These are phyloP conservation scores for Cercospora nicotianae DNA, from an alignment of 2,329 filamentous ascomycete genomes.

Conservation along the genomic window DNA sequence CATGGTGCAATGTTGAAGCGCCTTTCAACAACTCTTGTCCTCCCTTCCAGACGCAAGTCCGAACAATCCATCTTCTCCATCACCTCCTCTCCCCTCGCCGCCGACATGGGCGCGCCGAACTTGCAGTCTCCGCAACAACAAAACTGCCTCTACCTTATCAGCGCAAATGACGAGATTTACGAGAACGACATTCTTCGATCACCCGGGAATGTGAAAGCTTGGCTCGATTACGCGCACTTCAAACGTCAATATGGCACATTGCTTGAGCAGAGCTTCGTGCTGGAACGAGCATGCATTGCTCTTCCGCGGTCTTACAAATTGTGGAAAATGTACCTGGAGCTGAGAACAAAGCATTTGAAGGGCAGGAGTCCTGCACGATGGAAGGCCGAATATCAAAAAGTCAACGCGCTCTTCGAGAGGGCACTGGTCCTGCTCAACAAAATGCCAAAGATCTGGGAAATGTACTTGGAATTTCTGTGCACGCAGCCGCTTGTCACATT, in stretches of 20 bases:
- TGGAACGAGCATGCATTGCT: constrained; percentile 87
- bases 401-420: constrained; percentile 91
- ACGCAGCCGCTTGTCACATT: constrained; percentile 88
- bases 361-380: constrained; percentile 81
- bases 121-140: constrained; percentile 18
- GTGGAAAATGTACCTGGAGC: constrained; percentile 94
- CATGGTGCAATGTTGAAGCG: constrained; percentile 9
- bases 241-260: constrained; percentile 83
- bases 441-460: constrained; percentile 98
- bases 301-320: constrained; percentile 95
- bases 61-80: constrained; percentile 15
- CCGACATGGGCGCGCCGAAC: constrained; percentile 19
- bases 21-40: constrained; percentile 15
- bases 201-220: constrained; percentile 82
- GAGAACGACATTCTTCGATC: constrained; percentile 93
- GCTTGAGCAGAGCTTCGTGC: constrained; percentile 80
- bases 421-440: constrained; percentile 94
- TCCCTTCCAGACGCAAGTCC: constrained; percentile 27
- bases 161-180: constrained; percentile 88
- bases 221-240: constrained; percentile 90
- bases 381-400: constrained; percentile 81
- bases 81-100: constrained; percentile 13
- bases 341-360: constrained; percentile 66
- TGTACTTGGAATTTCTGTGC: constrained; percentile 89
- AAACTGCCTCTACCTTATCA: constrained; percentile 52